Evolutionary conservation across 208 protist genomes (phyloP).

Genomic region (Acanthamoeba royreba): DNA sequence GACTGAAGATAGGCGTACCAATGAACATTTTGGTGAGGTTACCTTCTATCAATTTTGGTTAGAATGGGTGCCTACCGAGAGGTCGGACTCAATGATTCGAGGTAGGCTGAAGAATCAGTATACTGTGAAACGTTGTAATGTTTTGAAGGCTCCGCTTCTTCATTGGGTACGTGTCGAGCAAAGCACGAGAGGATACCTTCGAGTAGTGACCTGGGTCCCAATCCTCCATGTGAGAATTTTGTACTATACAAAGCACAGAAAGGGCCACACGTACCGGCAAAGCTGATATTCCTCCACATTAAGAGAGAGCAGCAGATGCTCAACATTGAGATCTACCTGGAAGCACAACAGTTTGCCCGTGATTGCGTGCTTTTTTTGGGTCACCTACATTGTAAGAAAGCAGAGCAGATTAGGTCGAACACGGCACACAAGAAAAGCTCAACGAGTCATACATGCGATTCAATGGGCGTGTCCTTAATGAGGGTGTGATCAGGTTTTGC

Average conservation of each 20-base stretch:
- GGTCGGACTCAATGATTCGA: no score
- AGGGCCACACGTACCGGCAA: background rate
- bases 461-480: background rate
- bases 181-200: slow-evolving; percentile 8
- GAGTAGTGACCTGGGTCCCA: background rate
- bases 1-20: no score
- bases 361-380: background rate
- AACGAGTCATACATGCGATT: background rate
- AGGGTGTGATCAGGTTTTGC: background rate
- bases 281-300: background rate
- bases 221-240: background rate
- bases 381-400: background rate
- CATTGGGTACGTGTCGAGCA: background rate
- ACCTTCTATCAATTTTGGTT: no score
- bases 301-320: background rate
- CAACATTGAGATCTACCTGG: background rate
- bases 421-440: background rate
- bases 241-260: background rate
- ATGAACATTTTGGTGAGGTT: no score
- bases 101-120: no score
- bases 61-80: no score
- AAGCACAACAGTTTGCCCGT: slow-evolving; percentile 13
- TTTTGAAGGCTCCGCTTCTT: background rate
- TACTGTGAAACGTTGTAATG: background rate
- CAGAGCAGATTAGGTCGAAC: background rate